These are phyloP conservation scores for Phoenix dactylifera DNA, from an alignment of 176 grass and related monocot genomes.

Conservation along the genomic window DNA sequence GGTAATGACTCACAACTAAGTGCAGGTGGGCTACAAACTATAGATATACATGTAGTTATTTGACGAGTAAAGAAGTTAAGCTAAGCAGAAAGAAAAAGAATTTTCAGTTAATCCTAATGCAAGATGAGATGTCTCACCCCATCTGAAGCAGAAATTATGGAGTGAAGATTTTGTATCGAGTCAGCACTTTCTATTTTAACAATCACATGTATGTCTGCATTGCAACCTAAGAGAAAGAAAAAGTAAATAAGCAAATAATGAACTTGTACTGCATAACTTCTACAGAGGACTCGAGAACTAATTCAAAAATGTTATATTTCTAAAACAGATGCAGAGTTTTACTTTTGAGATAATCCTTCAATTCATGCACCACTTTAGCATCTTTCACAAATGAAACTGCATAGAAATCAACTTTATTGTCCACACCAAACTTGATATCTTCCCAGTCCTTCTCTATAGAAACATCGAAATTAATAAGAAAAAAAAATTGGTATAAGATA, in stretches of 20 bases:
- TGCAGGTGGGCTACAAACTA: no score
- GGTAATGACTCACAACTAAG: no score
- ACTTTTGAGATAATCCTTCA: slow-evolving; percentile 92
- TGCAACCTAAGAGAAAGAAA: slow-evolving; percentile 44
- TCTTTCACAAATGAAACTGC: slow-evolving; percentile 99
- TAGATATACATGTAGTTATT: no score
- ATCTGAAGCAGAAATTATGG: slow-evolving; percentile 97
- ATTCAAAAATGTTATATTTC: slow-evolving; percentile 1
- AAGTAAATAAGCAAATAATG: not conserved
- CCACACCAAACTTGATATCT: slow-evolving; percentile 94
- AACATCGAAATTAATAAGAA: slow-evolving; percentile 9
- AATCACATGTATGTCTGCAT: slow-evolving; percentile 89
- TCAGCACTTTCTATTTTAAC: slow-evolving; percentile 99
- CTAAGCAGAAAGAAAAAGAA: no score
- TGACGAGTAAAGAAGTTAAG: no score
- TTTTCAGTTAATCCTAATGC: no score
- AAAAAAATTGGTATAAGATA: slow-evolving; percentile 1
- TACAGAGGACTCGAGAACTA: not conserved
- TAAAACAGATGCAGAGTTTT: slow-evolving; percentile 16
- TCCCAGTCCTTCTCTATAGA: slow-evolving; percentile 95
- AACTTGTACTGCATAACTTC: not conserved
- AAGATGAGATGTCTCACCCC: slow-evolving; percentile 40
- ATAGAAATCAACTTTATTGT: slow-evolving; percentile 92
- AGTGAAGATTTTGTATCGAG: slow-evolving; percentile 88
- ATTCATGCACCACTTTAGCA: slow-evolving; percentile 83